Base-by-base conservation (phyloP, 139 green algal species). In the Auxenochlorella protothecoides region DNA sequence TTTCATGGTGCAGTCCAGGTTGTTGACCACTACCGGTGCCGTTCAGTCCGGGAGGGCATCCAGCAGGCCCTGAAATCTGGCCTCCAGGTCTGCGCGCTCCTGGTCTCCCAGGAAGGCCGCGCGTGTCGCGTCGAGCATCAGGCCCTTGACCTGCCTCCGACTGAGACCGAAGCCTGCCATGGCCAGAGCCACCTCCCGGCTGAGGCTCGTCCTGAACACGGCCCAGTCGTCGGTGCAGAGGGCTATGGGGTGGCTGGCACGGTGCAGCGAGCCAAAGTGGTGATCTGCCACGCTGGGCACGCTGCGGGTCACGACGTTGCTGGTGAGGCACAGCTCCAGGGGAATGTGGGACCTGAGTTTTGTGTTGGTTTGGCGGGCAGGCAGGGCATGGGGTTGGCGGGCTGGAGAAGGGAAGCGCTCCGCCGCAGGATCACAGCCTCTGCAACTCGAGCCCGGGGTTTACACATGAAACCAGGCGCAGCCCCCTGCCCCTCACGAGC, bases 181-280 rank as follows among this genome's bases (percentile, higher is more conserved):
- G 27, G 27, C 27, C 27, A 44, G 27, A 44, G 27, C 27, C 27
- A 44, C 27, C 66, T 85, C 78, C 13, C 66, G 56, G 10, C 73
- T 85, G 53, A 93, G 77, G 0, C 67, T 85, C 10, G 86, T 92
- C 13, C 53, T 66, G 55, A 92, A 95, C 5, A 95, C 85, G 7
- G 88, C 87, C 5, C 72, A 84, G 73, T 96, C 90, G 68, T 96
- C 90, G 10, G 83, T 91, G 77, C 90, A 96, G 6, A 96, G 85
- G 16, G 83, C 78, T 14, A 95, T 83, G 4, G 89, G 88, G 79
- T 94, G 87, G 3, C 79, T 76, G 56, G 69, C 62, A 14, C 7
- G 65, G 68, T 86, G 75, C 56, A 92, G 77, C 10, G 73, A 59
- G 2, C 54, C 27, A 57, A 94, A 93, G 73, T 96, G 90, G 71